phyloP scores from a whole-genome alignment of 306 rosid species.

The Potentilla sterilis region DNA sequence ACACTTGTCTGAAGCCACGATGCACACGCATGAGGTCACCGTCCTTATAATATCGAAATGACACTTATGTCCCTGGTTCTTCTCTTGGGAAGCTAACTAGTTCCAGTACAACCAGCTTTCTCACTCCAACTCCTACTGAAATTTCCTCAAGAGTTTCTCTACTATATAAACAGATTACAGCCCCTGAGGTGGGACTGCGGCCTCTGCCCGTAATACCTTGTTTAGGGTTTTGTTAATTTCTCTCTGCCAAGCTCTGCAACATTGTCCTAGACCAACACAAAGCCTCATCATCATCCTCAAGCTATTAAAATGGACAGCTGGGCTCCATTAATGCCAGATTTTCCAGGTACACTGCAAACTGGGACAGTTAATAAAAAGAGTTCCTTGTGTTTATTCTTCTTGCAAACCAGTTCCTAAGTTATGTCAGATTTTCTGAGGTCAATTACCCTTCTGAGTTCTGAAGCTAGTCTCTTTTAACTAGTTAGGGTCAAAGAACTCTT shows the following conservation, averaged over 20 bases:
- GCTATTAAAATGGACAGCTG: constrained; percentile 23
- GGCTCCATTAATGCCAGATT: constrained; percentile 37
- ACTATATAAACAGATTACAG: constrained; percentile 3
- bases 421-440: constrained; percentile 7
- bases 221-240: constrained; percentile 20
- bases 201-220: background rate
- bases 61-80: constrained; percentile 16
- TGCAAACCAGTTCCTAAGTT: constrained; percentile 15
- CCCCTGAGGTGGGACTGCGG: background rate
- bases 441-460: background rate
- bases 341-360: constrained; percentile 57
- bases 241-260: constrained; percentile 14
- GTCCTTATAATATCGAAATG: background rate
- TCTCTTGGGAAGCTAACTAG: constrained; percentile 20
- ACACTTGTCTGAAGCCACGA: background rate
- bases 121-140: background rate
- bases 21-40: background rate
- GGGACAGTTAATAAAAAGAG: constrained; percentile 36
- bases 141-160: background rate
- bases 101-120: background rate
- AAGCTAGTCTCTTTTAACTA: background rate
- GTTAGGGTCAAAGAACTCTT: background rate
- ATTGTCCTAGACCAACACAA: constrained; percentile 19
- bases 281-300: constrained; percentile 10
- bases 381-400: constrained; percentile 22